Evolutionary conservation across 192 early-diverging fungal genomes (phyloP), one percentile per base, ranked within the genome.

Genomic region (Coemansia javaensis): DNA sequence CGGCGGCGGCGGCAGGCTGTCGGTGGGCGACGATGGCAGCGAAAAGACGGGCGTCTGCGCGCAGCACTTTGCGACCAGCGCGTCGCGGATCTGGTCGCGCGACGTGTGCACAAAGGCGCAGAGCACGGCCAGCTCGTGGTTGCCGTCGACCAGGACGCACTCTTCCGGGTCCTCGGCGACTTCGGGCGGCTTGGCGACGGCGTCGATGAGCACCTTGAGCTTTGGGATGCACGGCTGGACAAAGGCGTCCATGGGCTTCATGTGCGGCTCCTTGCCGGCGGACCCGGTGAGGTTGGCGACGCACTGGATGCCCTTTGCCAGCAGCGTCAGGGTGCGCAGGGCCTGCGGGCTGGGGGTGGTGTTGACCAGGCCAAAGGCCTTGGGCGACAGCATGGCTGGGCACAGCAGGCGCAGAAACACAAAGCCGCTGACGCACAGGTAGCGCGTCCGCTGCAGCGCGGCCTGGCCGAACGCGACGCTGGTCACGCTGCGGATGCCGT

Each of bases 251-350:
- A 86, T 80, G 12, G 74, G 79, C 34, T 68, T 56, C 84, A 85
- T 85, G 60, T 85, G 82, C 9, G 77, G 73, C 50, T 87, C 85
- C 47, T 84, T 87, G 7, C 62, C 40, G 7, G 75, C 75, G 63
- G 82, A 81, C 17, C 78, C 73, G 4, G 81, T 81, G 25, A 87
- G 70, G 33, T 85, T 87, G 14, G 86, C 85, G 10, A 85, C 43
- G 12, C 78, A 80, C 63, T 85, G 83, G 7, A 88, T 56, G n/a
- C 79, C 79, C 54, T 88, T 88, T 17, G 86, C 86, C 20, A 88
- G 58, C 40, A 88, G 47, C 18, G 84, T 85, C 33, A 88, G 63
- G 8, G 85, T 83, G 11, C 85, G 76, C 15, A 78, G 67, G 1
- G 79, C 67, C 10, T 64, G 39, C 6, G 74, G 49, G 44, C 76